Base-by-base conservation (phyloP, 148 eudicot species). In the Rhododendron vialii region DNA sequence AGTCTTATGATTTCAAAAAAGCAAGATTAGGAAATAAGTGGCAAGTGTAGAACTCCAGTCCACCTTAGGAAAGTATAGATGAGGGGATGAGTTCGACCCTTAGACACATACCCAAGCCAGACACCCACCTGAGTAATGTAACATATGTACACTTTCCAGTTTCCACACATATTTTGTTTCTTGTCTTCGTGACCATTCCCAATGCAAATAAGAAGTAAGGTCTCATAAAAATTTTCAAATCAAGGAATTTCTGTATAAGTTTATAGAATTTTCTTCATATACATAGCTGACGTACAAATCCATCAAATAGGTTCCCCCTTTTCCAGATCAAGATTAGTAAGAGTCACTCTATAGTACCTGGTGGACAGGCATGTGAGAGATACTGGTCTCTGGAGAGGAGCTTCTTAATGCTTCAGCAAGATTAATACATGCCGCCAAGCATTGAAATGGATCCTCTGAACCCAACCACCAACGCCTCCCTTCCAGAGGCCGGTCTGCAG, bases 401-500 rank as follows among this genome's bases (percentile, higher is more conserved):
- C 95, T 94, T 93, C 94, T 93, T 88, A 97, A 83, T 83, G 98
- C 98, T 85, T 90, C 95, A 80, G 96, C 87, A 74, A 97, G 93
- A 93, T 92, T 93, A 86, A 97, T 90, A 82, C 99, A 97, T 45
- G 92, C 96, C 57, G 99, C 98, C 91, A 97, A 92, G 86, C 93
- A 97, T 92, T 97, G 99, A 91, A 95, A 94, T 33, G 99, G 99
- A 87, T 97, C 98, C 93, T 97, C 99, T 80, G 99, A 98, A 80
- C 92, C 89, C 84, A 97, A 88, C 99, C 99, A 97, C 99, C 99
- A 97, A 7, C 94, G 89, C 78, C 85, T 90, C 84, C 99, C 99
- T 90, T 97, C 98, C 77, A 97, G 96, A 69, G 99, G 99, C 85
- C 87, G 91, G 81, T 97, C 96, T 9, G 95, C 98, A 65, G 99